Conservation (phyloP, 176 grass and related monocot genomes). For the Aegilops tauschii region DNA sequence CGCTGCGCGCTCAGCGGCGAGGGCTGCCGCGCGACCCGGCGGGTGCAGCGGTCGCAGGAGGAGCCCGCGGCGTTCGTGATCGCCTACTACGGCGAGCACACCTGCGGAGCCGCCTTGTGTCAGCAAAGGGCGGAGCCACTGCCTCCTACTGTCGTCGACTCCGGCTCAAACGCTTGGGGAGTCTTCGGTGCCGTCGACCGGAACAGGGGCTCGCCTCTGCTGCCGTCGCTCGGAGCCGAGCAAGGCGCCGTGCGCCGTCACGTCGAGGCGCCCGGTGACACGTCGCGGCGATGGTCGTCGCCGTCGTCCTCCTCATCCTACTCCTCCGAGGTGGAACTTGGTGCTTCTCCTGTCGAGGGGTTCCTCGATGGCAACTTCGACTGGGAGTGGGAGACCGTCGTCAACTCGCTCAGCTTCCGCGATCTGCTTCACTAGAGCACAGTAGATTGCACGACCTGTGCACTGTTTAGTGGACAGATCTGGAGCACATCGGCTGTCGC, state of each 20-base stretch:
- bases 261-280: neutral
- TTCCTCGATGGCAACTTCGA: slow-evolving; percentile 28
- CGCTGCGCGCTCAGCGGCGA: slow-evolving; percentile 54
- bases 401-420: neutral
- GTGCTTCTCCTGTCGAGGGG: neutral
- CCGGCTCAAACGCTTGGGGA: slow-evolving; percentile 5
- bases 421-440: slow-evolving; percentile 18
- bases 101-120: slow-evolving; percentile 19
- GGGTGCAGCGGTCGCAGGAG: slow-evolving; percentile 55
- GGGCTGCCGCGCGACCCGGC: slow-evolving; percentile 51
- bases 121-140: neutral
- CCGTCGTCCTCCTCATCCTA: neutral
- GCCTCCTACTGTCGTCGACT: slow-evolving; percentile 32
- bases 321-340: slow-evolving; percentile 11
- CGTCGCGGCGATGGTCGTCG: neutral
- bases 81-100: slow-evolving; percentile 63
- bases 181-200: neutral
- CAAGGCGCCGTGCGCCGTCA: neutral
- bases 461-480: neutral
- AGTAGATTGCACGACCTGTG: neutral
- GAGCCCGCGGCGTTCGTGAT: slow-evolving; percentile 47
- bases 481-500: neutral
- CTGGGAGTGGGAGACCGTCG: slow-evolving; percentile 31
- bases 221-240: neutral
- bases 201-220: neutral